Evolutionary conservation across 2,329 filamentous ascomycete species (phyloP).

Genomic region (Keithomyces neogunnii): DNA sequence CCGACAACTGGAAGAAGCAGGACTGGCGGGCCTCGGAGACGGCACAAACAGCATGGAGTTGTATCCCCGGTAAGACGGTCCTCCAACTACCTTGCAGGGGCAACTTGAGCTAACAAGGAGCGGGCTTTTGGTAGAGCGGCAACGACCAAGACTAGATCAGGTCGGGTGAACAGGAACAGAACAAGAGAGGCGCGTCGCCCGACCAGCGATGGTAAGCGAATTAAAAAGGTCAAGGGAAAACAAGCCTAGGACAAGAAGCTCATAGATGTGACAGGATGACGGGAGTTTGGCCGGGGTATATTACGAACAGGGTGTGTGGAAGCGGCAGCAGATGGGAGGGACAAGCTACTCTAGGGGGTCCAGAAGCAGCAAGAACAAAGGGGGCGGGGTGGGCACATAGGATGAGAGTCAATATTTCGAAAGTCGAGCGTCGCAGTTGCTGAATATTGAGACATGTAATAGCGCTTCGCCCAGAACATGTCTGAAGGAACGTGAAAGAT

Average conservation of each 20-base stretch:
- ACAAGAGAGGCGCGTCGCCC: neutral
- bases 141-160: neutral
- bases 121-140: neutral
- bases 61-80: conserved; percentile 5
- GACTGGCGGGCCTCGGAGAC: conserved; percentile 6
- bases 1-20: conserved; percentile 6
- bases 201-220: neutral
- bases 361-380: no score
- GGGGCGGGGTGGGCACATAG: no score
- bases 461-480: no score
- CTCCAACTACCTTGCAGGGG: neutral
- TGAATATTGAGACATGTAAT: no score
- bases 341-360: neutral
- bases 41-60: neutral
- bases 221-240: neutral
- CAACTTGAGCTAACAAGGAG: neutral
- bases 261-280: neutral
- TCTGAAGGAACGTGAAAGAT: no score
- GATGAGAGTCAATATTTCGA: no score
- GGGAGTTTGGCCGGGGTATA: neutral
- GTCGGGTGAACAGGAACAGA: neutral
- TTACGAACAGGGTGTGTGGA: neutral
- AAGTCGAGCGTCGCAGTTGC: no score
- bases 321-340: neutral
- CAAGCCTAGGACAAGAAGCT: neutral